Conservation (phyloP, 2,329 filamentous ascomycete species). For the Biscogniauxia mediterranea region DNA sequence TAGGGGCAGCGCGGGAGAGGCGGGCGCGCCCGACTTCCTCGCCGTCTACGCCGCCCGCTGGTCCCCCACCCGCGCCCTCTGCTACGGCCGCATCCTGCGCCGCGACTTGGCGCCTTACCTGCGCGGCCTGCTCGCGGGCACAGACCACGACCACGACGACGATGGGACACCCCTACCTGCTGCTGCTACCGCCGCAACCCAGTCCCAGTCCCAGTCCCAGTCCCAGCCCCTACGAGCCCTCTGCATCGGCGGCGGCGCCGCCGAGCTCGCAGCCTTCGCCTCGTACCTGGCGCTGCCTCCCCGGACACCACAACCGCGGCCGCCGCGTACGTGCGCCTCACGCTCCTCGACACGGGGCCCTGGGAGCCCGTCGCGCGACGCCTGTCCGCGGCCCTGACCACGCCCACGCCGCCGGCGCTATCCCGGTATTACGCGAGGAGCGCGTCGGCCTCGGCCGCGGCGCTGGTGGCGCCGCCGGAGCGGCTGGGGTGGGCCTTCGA, state of each 20-base stretch:
- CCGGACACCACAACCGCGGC: too few relatives aligned
- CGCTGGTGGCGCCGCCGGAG: conserved; percentile 40
- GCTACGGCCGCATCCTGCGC: conserved; percentile 64
- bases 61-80: conserved; percentile 83
- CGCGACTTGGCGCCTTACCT: conserved; percentile 29
- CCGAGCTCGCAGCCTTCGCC: conserved; percentile 58
- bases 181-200: too few relatives aligned
- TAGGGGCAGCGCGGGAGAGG: not conserved
- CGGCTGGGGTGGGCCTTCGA: conserved; percentile 43
- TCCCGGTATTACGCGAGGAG: conserved; percentile 57
- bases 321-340: conserved; percentile 39
- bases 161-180: too few relatives aligned
- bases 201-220: too few relatives aligned
- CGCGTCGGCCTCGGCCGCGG: conserved; percentile 42
- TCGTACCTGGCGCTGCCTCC: conserved; percentile 37
- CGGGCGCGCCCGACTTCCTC: conserved; percentile 58
- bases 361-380: conserved; percentile 65
- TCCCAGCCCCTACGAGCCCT: conserved; percentile 41
- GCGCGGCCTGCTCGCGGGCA: conserved; percentile 1
- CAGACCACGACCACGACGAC: too few relatives aligned
- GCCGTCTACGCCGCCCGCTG: conserved; percentile 85
- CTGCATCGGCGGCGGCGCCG: conserved; percentile 56
- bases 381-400: conserved; percentile 57
- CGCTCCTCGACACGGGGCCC: conserved; percentile 77
- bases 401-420: conserved; percentile 44